Evolutionary conservation across 2,329 filamentous ascomycete species (phyloP).

Genomic region (Talaromyces sp.): DNA sequence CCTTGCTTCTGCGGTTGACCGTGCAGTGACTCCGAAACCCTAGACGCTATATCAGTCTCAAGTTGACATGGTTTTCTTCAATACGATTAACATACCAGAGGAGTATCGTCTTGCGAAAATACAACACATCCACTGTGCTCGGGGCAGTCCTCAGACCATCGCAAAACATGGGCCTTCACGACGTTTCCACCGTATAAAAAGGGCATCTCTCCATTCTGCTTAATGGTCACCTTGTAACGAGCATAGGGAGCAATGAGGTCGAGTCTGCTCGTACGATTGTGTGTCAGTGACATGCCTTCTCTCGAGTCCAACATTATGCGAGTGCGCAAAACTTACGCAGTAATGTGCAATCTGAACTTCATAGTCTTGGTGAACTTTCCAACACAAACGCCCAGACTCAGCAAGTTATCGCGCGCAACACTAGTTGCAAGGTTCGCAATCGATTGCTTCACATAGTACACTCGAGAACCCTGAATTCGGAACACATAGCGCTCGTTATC

Average conservation of each 20-base stretch:
- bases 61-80: not conserved
- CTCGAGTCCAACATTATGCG: not conserved
- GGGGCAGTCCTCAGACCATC: conserved; percentile 87
- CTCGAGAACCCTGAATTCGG: conserved; percentile 73
- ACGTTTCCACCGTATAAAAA: conserved; percentile 93
- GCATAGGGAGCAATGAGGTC: conserved; percentile 87
- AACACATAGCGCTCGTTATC: conserved; percentile 81
- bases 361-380: conserved; percentile 96
- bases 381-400: conserved; percentile 85
- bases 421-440: conserved; percentile 89
- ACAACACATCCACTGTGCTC: conserved; percentile 91
- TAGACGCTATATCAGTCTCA: conserved; percentile 33
- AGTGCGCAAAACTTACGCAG: conserved; percentile 46
- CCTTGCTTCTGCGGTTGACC: conserved; percentile 77
- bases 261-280: conserved; percentile 40
- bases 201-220: conserved; percentile 90
- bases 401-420: conserved; percentile 73
- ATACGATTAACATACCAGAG: conserved; percentile 47
- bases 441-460: conserved; percentile 88
- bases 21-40: conserved; percentile 89
- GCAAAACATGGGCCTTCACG: conserved; percentile 74
- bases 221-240: conserved; percentile 95
- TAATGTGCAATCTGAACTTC: conserved; percentile 93
- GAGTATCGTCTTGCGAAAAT: conserved; percentile 86
- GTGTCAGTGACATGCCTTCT: not conserved